These are phyloP conservation scores for Pleurotus ostreatus DNA, from an alignment of 768 basidiomycete genomes.

Conservation along the genomic window DNA sequence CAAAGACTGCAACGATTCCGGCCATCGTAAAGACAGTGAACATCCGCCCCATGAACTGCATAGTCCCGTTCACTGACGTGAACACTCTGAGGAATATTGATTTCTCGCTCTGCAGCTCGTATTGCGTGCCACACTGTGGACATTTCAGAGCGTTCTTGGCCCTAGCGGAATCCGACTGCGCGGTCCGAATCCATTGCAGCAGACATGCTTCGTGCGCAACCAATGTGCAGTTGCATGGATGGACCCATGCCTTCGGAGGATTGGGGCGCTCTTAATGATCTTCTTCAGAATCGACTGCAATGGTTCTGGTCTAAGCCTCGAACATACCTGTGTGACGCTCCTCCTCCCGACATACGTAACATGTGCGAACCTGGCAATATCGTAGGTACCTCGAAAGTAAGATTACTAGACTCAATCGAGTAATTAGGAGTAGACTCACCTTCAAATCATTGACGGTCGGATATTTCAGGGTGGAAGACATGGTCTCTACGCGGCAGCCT, in stretches of 20 bases:
- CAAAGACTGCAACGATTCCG: conserved; percentile 49
- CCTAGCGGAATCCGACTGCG: conserved; percentile 52
- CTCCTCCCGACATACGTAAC: conserved; percentile 3
- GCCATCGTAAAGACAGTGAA: conserved; percentile 49
- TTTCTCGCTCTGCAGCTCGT: conserved; percentile 65
- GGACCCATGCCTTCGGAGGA: conserved; percentile 62
- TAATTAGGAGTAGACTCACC: background rate
- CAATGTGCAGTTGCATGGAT: conserved; percentile 78
- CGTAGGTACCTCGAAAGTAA: background rate
- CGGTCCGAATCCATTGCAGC: conserved; percentile 73
- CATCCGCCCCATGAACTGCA: conserved; percentile 49
- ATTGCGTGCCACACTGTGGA: conserved; percentile 67
- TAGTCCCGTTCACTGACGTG: conserved; percentile 41
- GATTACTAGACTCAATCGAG: too few species aligned
- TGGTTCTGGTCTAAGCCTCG: conserved; percentile 18
- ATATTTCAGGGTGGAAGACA: background rate
- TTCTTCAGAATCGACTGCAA: conserved; percentile 2
- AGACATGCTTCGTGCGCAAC: conserved; percentile 79
- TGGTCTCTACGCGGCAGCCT: background rate
- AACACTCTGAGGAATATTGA: conserved; percentile 48
- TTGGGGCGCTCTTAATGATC: conserved; percentile 10
- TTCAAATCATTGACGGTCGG: conserved; percentile 6
- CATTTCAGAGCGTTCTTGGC: conserved; percentile 71
- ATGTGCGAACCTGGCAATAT: conserved; percentile 2
- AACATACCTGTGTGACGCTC: conserved; percentile 17